Evolutionary conservation across 2,329 filamentous ascomycete species (phyloP).

Genomic region (Cytospora chrysosperma): DNA sequence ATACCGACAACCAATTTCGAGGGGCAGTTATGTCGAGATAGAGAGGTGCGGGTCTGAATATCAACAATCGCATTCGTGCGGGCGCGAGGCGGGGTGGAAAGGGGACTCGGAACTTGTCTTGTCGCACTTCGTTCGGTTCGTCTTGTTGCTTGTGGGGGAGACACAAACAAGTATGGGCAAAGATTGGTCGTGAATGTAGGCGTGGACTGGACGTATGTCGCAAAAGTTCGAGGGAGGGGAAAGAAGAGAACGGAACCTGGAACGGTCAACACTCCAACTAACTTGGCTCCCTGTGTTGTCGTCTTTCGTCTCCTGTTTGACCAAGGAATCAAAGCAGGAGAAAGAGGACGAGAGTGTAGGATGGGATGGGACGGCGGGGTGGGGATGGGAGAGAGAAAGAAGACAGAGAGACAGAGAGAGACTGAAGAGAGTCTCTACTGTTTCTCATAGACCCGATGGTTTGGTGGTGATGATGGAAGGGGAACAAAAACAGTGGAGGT

Average conservation of each 20-base stretch:
- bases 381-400: constrained; percentile 9
- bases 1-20: neutral
- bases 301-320: neutral
- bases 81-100: neutral
- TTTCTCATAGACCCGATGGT: constrained; percentile 21
- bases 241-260: constrained; percentile 18
- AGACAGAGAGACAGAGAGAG: constrained; percentile 5
- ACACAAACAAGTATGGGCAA: neutral
- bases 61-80: neutral
- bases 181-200: too few species aligned
- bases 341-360: neutral
- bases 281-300: neutral
- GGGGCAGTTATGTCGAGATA: neutral
- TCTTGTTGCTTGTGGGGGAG: neutral
- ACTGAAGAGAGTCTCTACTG: constrained; percentile 8
- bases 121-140: neutral
- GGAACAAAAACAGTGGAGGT: constrained; percentile 4
- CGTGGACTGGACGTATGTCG: neutral
- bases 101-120: neutral
- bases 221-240: constrained; percentile 7
- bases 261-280: constrained; percentile 25
- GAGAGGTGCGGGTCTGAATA: neutral
- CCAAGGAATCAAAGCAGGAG: neutral
- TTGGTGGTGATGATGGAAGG: constrained; percentile 12
- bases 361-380: constrained; percentile 4